Evolutionary conservation across 2,329 filamentous ascomycete genomes (phyloP), one percentile per base, ranked within the genome.

Genomic region (Thyridium curvatum): DNA sequence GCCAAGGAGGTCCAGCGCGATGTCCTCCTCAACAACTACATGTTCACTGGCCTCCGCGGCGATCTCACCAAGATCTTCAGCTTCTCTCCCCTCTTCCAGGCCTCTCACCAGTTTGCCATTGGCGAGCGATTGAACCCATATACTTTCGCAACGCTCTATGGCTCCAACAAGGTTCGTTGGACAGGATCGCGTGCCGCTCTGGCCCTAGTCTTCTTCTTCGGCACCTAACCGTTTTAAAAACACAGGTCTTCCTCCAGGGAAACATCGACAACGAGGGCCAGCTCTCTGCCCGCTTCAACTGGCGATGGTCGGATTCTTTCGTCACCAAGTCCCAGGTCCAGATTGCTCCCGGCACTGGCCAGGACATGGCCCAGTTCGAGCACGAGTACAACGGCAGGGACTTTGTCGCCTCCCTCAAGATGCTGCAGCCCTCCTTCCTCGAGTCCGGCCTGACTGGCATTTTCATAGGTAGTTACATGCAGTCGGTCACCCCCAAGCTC

Each of bases 51-150:
- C 56, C 77, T 98, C 63, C 86, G 91, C 60, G 94, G 91, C 62
- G 93, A 98, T 66, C 73, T 97, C 61, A 96, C 89, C 61, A 97
- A 96, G 75, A 82, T 88, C 59, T 94, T 97, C 69, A 93, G 89
- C 75, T 79, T 94, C 62, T 79, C 82, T 41, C 93, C 93, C 42
- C 72, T 97, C 51, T 98, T 98, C 75, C 91, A 97, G 68, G 86
- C 96, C 53, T 96, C 91, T 49, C 93, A 98, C 70, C 87, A 93
- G 53, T 93, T 98, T 64, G 84, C 91, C 40, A 87, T 96, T 79
- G 91, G 93, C 53, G 88, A 95, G 66, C 82, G 85, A 51, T 74
- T 94, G 62, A 90, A 90, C 61, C 93, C 93, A 30, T 98, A 98
- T 68, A 88, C 87, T 40, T 95, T 97, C 68, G 87, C 89, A 51